phyloP scores from a whole-genome alignment of 2,329 filamentous ascomycete genomes.

The Botrytis fragariae region DNA sequence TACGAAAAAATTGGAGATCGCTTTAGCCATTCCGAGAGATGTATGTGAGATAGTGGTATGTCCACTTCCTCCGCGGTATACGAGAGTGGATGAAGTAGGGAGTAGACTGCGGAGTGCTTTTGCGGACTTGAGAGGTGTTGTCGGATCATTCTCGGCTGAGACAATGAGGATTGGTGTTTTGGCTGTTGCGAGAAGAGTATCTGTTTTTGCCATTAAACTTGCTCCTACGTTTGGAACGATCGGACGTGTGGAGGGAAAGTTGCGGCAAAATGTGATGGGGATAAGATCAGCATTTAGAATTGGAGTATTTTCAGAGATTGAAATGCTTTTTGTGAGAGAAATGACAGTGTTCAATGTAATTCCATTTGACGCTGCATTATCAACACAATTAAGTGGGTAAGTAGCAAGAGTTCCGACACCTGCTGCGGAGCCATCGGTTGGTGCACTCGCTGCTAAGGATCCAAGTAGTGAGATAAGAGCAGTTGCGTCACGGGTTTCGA shows the following conservation, averaged over 20 bases:
- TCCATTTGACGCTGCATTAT: slow-evolving; percentile 23
- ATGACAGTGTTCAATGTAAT: slow-evolving; percentile 22
- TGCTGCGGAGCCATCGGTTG: not conserved
- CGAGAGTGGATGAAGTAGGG: slow-evolving; percentile 23
- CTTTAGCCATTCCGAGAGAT: slow-evolving; percentile 17
- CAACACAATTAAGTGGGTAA: slow-evolving; percentile 21
- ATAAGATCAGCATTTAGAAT: slow-evolving; percentile 23
- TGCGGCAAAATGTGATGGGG: slow-evolving; percentile 26
- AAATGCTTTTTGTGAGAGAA: slow-evolving; percentile 23
- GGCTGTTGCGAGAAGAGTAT: slow-evolving; percentile 7
- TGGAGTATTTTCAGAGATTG: slow-evolving; percentile 23
- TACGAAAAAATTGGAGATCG: not conserved
- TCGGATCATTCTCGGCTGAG: slow-evolving; percentile 22
- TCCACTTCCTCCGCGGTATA: slow-evolving; percentile 21
- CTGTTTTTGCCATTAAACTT: not conserved
- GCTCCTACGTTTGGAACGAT: slow-evolving; percentile 16
- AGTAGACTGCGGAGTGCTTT: slow-evolving; percentile 21
- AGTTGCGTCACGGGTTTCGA: slow-evolving; percentile 20
- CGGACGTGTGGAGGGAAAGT: slow-evolving; percentile 25
- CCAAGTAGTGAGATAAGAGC: not conserved
- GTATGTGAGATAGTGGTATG: slow-evolving; percentile 14
- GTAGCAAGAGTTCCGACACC: not conserved
- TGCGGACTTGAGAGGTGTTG: slow-evolving; percentile 24
- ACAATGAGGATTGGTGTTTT: slow-evolving; percentile 24
- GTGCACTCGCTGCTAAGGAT: not conserved